A percentile compares a stretch with the other conserved stretches of the same genome.
phyloP scores from a whole-genome alignment of 2,329 filamentous ascomycete species.

The Allantophomopsis lycopodina region DNA sequence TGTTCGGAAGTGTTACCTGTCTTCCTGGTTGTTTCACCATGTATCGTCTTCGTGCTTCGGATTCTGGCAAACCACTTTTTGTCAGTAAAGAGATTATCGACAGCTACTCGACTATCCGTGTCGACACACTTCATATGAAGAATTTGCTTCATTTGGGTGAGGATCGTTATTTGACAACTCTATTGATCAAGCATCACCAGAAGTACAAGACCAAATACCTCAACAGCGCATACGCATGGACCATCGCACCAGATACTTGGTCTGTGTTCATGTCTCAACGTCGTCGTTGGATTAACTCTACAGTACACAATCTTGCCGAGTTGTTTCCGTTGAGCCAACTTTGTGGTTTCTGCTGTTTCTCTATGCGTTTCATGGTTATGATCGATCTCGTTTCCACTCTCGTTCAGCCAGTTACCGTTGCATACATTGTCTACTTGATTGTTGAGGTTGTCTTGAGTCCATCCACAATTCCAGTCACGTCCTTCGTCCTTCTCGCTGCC shows the following conservation, averaged over 20 bases:
- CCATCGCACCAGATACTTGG: slow-evolving; percentile 91
- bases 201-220: slow-evolving; percentile 99
- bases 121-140: slow-evolving; percentile 98
- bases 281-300: slow-evolving; percentile 99
- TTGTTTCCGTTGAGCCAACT: slow-evolving; percentile 87
- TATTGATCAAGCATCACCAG: slow-evolving; percentile 82
- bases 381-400: slow-evolving; percentile 85
- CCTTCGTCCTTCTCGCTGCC: slow-evolving; percentile 83
- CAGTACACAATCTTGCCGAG: slow-evolving; percentile 93
- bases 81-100: slow-evolving; percentile 88
- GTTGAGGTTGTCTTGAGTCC: slow-evolving; percentile 51
- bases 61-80: slow-evolving; percentile 90
- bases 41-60: slow-evolving; percentile 91
- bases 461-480: slow-evolving; percentile 61
- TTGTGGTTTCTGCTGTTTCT: slow-evolving; percentile 99
- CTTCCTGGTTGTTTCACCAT: slow-evolving; percentile 98
- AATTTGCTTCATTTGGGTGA: slow-evolving; percentile 93
- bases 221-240: slow-evolving; percentile 85
- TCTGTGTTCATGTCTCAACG: slow-evolving; percentile 91
- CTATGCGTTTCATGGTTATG: slow-evolving; percentile 97
- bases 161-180: slow-evolving; percentile 90
- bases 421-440: slow-evolving; percentile 83
- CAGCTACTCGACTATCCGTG: slow-evolving; percentile 79
- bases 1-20: slow-evolving; percentile 96
- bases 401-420: slow-evolving; percentile 81